phyloP scores from a whole-genome alignment of 805 yeast genomes.

The Wickerhamomyces subpelliculosus region DNA sequence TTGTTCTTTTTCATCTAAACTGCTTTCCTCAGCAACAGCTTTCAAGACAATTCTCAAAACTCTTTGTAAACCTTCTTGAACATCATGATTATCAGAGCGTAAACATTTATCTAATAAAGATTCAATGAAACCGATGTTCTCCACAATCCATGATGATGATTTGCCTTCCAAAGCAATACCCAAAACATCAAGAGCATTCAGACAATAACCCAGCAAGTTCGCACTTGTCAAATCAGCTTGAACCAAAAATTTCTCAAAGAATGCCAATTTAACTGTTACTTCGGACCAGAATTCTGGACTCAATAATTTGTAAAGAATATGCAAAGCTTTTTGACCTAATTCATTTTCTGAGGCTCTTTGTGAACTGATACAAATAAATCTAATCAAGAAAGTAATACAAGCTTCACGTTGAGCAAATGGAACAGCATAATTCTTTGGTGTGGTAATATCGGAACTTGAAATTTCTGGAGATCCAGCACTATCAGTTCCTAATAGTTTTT shows the following conservation, averaged over 20 bases:
- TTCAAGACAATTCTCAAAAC: slow-evolving; percentile 63
- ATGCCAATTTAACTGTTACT: slow-evolving; percentile 76
- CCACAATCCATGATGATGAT: slow-evolving; percentile 68
- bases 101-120: slow-evolving; percentile 73
- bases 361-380: slow-evolving; percentile 82
- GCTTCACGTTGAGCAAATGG: slow-evolving; percentile 84
- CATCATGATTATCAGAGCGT: slow-evolving; percentile 75
- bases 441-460: slow-evolving; percentile 31
- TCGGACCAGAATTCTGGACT: slow-evolving; percentile 80
- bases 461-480: slow-evolving; percentile 14
- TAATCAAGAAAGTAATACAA: slow-evolving; percentile 78
- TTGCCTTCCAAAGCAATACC: slow-evolving; percentile 79
- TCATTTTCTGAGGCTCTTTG: slow-evolving; percentile 81
- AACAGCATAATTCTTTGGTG: slow-evolving; percentile 46
- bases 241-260: slow-evolving; percentile 81
- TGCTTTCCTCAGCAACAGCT: slow-evolving; percentile 48
- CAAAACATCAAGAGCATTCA: slow-evolving; percentile 87
- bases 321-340: slow-evolving; percentile 73
- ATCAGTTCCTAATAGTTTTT: slow-evolving; percentile 10
- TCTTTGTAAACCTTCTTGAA: slow-evolving; percentile 77
- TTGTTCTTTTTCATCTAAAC: slow-evolving; percentile 42
- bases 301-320: slow-evolving; percentile 66
- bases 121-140: slow-evolving; percentile 62
- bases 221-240: slow-evolving; percentile 68
- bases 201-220: slow-evolving; percentile 67